Percentiles rank a stretch among this genome's conserved stretches.
phyloP scores from a whole-genome alignment of 2,329 filamentous ascomycete genomes.

The Zymoseptoria ardabiliae region DNA sequence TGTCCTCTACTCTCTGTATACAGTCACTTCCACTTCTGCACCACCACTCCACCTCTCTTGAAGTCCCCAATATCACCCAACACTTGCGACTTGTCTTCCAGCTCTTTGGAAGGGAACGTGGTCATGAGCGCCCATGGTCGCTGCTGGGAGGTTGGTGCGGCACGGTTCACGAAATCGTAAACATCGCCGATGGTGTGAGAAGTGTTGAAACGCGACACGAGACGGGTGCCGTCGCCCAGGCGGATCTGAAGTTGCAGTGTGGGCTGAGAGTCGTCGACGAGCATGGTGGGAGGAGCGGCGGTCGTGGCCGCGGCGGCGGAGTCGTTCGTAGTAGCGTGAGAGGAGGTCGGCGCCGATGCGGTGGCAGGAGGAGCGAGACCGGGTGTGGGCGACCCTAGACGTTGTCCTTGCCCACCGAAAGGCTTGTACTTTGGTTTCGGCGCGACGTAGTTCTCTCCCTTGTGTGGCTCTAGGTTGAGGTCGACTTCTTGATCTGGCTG shows the following conservation, averaged over 20 bases:
- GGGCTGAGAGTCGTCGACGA: slow-evolving; percentile 59
- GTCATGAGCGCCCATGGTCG: slow-evolving; percentile 71
- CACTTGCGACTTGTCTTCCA: slow-evolving; percentile 55
- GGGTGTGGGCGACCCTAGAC: slow-evolving; percentile 70
- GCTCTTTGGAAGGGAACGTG: slow-evolving; percentile 75
- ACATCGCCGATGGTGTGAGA: slow-evolving; percentile 70
- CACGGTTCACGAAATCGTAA: slow-evolving; percentile 64
- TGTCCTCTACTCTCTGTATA: too few species aligned
- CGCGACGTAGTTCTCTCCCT: slow-evolving; percentile 64
- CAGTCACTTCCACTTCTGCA: slow-evolving; percentile 46
- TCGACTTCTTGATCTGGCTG: slow-evolving; percentile 67
- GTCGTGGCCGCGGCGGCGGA: slow-evolving; percentile 29
- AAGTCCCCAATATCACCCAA: slow-evolving; percentile 44
- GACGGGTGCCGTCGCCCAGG: slow-evolving; percentile 66
- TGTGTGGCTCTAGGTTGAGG: slow-evolving; percentile 66
- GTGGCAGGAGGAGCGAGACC: slow-evolving; percentile 41
- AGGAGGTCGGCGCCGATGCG: slow-evolving; percentile 19
- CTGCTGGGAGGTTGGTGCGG: slow-evolving; percentile 49
- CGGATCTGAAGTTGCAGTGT: slow-evolving; percentile 67
- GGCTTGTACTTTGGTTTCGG: slow-evolving; percentile 71
- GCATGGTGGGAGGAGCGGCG: slow-evolving; percentile 35
- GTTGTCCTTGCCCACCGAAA: slow-evolving; percentile 63
- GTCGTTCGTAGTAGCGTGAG: slow-evolving; percentile 30
- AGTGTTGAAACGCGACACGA: slow-evolving; percentile 76
- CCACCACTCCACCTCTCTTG: slow-evolving; percentile 48